Percentiles rank a stretch among this genome's conserved stretches.
These are phyloP conservation scores for Dactylellina leptospora DNA, from an alignment of 2,329 filamentous ascomycete species.

Conservation along the genomic window DNA sequence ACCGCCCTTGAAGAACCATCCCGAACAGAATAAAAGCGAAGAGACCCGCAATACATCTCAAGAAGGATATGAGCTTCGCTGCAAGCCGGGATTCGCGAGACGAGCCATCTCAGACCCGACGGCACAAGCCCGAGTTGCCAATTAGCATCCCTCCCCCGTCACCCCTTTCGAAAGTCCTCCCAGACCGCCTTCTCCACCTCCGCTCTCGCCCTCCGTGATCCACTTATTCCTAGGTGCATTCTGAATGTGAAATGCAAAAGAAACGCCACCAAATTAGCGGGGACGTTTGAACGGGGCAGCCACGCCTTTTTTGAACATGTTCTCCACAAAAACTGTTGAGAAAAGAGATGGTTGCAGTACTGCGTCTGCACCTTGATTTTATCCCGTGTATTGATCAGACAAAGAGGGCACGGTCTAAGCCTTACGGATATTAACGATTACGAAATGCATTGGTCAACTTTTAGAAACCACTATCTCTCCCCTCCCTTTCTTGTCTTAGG, in stretches of 20 bases:
- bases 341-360: background rate
- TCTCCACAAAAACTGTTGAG: constrained; percentile 5
- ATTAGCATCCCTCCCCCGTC: constrained; percentile 6
- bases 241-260: background rate
- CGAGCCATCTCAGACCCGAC: background rate
- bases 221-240: constrained; percentile 19
- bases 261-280: constrained; percentile 31
- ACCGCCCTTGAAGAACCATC: background rate
- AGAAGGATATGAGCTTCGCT: constrained; percentile 17
- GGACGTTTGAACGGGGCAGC: background rate
- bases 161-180: background rate
- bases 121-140: background rate
- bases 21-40: constrained; percentile 3
- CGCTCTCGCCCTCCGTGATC: constrained; percentile 42
- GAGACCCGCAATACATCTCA: constrained; percentile 23
- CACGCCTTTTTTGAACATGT: too few relatives aligned
- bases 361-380: constrained; percentile 23
- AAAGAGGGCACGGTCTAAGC: constrained; percentile 27
- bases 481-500: background rate
- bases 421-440: constrained; percentile 50
- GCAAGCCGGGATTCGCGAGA: constrained; percentile 6
- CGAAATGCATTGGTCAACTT: constrained; percentile 15
- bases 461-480: background rate
- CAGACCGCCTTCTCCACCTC: constrained; percentile 30
- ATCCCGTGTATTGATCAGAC: constrained; percentile 26